Conservation (phyloP, 169 alveolate genomes). For the Eimeria praecox region DNA sequence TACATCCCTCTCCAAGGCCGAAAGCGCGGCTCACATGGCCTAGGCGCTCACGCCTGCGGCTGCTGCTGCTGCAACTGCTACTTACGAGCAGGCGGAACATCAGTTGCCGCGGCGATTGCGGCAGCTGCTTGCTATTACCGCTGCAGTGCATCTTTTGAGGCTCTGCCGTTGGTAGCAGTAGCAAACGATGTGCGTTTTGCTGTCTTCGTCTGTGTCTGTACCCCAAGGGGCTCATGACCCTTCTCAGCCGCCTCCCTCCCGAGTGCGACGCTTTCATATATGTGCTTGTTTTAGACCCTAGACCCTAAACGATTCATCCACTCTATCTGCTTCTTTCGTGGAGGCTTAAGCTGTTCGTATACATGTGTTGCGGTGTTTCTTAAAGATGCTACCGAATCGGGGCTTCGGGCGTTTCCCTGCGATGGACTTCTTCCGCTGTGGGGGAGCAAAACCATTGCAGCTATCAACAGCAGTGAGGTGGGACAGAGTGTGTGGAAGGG, state of each 20-base stretch:
- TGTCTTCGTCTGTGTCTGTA: not conserved
- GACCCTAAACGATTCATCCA: not conserved
- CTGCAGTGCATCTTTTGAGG: not conserved
- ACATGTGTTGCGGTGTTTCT: not conserved
- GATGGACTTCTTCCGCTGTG: not conserved
- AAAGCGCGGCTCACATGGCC: not conserved
- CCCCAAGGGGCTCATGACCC: not conserved
- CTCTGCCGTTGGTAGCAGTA: not conserved
- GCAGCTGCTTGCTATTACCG: not conserved
- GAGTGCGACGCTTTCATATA: not conserved
- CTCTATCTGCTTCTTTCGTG: not conserved
- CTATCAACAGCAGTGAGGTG: not conserved
- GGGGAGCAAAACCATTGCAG: not conserved
- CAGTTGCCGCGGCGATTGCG: not conserved
- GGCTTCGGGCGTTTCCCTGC: not conserved
- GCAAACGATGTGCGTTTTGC: conserved; percentile 8
- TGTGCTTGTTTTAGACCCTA: not conserved
- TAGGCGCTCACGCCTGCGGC: not conserved
- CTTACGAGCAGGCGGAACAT: not conserved
- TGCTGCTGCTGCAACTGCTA: not conserved
- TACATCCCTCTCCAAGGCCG: no score
- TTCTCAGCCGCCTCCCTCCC: not conserved
- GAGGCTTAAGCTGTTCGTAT: not conserved
- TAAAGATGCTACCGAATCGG: not conserved
- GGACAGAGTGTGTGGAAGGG: not conserved